Evolutionary conservation across 2,329 filamentous ascomycete genomes (phyloP).

Genomic region (Fusarium sp.): DNA sequence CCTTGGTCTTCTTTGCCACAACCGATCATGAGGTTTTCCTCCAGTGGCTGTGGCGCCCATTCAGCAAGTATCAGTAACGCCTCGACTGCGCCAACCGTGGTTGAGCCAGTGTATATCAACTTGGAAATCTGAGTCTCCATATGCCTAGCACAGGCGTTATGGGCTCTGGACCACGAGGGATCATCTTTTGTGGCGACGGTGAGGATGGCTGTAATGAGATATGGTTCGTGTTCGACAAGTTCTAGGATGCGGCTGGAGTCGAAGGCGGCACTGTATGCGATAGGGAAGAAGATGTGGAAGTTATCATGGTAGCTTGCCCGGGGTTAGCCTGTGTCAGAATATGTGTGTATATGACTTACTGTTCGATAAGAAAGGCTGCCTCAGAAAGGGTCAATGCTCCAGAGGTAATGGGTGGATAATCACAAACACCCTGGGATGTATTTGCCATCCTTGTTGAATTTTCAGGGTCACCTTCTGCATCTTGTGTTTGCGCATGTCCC

Average conservation of each 20-base stretch:
- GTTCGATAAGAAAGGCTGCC: slow-evolving; percentile 44
- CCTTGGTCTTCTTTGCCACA: slow-evolving; percentile 79
- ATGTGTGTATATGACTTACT: slow-evolving; percentile 27
- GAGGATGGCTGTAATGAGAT: slow-evolving; percentile 76
- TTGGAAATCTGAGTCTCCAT: slow-evolving; percentile 77
- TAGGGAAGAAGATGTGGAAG: slow-evolving; percentile 77
- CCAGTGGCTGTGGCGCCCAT: slow-evolving; percentile 76
- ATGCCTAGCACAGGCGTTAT: slow-evolving; percentile 74
- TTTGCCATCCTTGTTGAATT: background rate
- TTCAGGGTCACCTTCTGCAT: background rate
- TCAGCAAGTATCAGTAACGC: slow-evolving; percentile 76
- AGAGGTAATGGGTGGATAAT: slow-evolving; percentile 51
- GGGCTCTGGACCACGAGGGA: slow-evolving; percentile 70
- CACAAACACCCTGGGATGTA: slow-evolving; percentile 1
- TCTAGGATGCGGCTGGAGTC: slow-evolving; percentile 62
- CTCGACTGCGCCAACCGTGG: slow-evolving; percentile 77
- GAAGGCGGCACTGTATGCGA: slow-evolving; percentile 72
- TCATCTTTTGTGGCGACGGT: slow-evolving; percentile 79
- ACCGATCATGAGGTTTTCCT: slow-evolving; percentile 72
- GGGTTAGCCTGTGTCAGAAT: background rate
- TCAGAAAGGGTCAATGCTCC: slow-evolving; percentile 47
- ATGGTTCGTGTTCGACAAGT: slow-evolving; percentile 70
- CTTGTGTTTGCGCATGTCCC: slow-evolving; percentile 23
- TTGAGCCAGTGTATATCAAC: slow-evolving; percentile 74
- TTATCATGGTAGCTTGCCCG: slow-evolving; percentile 67